Conservation (phyloP, 352 stramenopile genomes). For the Globisporangium nagaii region DNA sequence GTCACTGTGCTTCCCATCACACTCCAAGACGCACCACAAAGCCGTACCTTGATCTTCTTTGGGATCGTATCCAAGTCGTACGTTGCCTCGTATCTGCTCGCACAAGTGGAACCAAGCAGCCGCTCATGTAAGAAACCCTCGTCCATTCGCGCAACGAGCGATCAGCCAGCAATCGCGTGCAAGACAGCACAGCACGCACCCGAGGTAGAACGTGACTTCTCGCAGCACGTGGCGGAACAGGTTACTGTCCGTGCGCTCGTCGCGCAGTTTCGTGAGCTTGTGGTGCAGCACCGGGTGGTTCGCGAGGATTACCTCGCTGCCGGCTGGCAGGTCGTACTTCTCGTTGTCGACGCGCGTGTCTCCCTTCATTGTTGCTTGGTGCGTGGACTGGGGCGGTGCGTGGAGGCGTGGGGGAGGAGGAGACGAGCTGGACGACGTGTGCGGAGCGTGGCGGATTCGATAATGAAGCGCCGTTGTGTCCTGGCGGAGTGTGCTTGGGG, state of each 20-base stretch:
- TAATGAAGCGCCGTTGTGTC: constrained; percentile 11
- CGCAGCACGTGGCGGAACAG: constrained; percentile 94
- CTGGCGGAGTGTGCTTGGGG: not conserved
- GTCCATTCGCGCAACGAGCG: too few relatives aligned
- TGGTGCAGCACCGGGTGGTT: constrained; percentile 91
- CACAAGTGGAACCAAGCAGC: not conserved
- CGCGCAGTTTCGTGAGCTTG: constrained; percentile 96
- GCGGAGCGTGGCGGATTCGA: constrained; percentile 10
- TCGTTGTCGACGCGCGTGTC: constrained; percentile 61
- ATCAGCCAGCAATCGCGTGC: not conserved
- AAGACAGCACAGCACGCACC: constrained; percentile 58
- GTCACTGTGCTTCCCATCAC: not conserved
- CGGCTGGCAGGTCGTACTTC: constrained; percentile 51
- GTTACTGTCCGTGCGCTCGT: constrained; percentile 88
- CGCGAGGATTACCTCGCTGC: constrained; percentile 80
- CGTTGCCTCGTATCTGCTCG: constrained; percentile 83
- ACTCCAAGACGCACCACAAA: not conserved
- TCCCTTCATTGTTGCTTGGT: constrained; percentile 41
- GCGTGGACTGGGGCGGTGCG: not conserved
- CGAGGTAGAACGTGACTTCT: constrained; percentile 98
- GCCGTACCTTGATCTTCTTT: constrained; percentile 65
- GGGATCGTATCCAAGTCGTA: constrained; percentile 55
- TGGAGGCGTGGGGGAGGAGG: not conserved
- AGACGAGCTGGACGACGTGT: constrained; percentile 7
- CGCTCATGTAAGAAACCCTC: too few relatives aligned